Conservation (phyloP, 1,139 yeast species). For the Zygosaccharomyces sapae region DNA sequence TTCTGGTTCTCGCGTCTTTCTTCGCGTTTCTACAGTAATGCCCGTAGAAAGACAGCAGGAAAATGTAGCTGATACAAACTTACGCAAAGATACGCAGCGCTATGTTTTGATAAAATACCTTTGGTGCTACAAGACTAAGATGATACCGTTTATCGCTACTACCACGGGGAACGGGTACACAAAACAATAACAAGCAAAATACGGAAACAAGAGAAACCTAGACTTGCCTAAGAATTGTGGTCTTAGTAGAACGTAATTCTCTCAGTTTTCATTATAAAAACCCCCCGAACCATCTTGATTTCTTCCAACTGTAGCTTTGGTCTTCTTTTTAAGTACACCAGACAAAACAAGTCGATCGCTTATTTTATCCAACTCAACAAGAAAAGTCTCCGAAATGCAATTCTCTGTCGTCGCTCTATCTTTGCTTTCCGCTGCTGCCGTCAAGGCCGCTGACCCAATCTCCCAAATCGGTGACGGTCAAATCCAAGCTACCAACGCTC, state of each 20-base stretch:
- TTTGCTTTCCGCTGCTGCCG: conserved; percentile 15
- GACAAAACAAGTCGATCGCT: conserved; percentile 14
- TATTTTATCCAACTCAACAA: conserved; percentile 2
- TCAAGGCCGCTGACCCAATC: conserved; percentile 15
- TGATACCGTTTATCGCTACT: too few relatives aligned
- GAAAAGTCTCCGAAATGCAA: conserved; percentile 9
- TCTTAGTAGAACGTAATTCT: not conserved
- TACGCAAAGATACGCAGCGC: too few relatives aligned
- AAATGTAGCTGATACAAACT: too few relatives aligned
- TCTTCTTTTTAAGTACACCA: not conserved
- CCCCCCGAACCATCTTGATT: not conserved
- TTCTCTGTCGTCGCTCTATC: conserved; percentile 18
- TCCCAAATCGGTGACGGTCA: conserved; percentile 19
- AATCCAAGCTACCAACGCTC: conserved; percentile 12
- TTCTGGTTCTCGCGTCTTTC: not conserved
- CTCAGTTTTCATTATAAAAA: conserved; percentile 1
- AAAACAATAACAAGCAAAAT: conserved; percentile 3
- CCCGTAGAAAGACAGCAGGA: too few relatives aligned
- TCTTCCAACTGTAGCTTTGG: not conserved
- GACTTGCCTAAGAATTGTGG: not conserved
- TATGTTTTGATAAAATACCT: not conserved
- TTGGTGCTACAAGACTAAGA: too few relatives aligned
- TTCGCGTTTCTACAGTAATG: not conserved
- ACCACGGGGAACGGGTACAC: conserved; percentile 1
- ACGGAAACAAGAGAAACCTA: conserved; percentile 3